These are phyloP conservation scores for Venustampulla echinocandica DNA, from an alignment of 495 filamentous ascomycete genomes.

Conservation along the genomic window DNA sequence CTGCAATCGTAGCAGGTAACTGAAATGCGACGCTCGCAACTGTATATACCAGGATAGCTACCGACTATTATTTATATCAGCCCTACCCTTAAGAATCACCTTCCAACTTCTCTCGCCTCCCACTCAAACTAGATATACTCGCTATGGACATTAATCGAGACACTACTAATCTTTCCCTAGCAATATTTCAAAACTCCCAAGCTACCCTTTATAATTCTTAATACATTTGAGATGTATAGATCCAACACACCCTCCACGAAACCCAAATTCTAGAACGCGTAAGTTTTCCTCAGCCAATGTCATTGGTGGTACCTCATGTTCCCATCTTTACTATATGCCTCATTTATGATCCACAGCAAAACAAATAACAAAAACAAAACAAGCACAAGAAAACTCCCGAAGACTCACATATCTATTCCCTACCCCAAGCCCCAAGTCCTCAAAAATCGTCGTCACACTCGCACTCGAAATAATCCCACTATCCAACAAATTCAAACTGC, in stretches of 20 bases:
- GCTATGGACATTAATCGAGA: too few species aligned
- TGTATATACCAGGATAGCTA: slow-evolving; percentile 75
- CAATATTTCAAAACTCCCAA: too few species aligned
- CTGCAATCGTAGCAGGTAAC: slow-evolving; percentile 62
- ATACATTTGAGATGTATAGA: too few species aligned
- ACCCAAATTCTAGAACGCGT: too few species aligned
- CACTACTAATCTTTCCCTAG: too few species aligned
- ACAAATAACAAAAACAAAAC: not conserved
- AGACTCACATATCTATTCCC: slow-evolving; percentile 23
- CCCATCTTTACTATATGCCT: not conserved
- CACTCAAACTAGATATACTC: too few species aligned
- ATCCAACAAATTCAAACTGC: slow-evolving; percentile 64
- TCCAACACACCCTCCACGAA: too few species aligned
- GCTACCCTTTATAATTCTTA: too few species aligned
- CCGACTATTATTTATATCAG: slow-evolving; percentile 51
- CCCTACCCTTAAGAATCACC: too few species aligned
- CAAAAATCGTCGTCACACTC: slow-evolving; percentile 64
- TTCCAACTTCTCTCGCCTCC: too few species aligned
- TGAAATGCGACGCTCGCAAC: slow-evolving; percentile 67
- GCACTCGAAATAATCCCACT: slow-evolving; percentile 70
- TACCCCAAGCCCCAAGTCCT: slow-evolving; percentile 50
- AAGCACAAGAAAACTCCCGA: not conserved
- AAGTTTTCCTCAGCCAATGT: too few species aligned
- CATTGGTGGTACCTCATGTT: too few species aligned
- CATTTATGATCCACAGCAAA: not conserved